Conservation (phyloP, 352 stramenopile genomes). For the Saprolegnia diclina region DNA sequence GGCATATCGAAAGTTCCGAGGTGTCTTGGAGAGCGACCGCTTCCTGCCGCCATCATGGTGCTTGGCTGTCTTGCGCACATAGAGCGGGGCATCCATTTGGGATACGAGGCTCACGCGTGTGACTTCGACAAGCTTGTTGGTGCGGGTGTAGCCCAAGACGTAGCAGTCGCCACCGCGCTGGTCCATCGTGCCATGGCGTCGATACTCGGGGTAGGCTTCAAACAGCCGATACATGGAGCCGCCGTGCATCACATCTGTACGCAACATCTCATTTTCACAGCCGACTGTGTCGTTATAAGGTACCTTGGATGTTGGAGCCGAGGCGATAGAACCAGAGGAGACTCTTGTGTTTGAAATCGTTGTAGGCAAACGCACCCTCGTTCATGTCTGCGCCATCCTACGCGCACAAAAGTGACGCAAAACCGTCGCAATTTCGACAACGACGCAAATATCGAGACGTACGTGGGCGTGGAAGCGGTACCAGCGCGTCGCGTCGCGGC, state of each 20-base stretch:
- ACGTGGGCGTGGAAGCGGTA: not conserved
- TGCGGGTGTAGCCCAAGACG: constrained; percentile 1
- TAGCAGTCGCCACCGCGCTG: constrained; percentile 9
- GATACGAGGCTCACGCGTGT: constrained; percentile 6
- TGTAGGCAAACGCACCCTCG: constrained; percentile 2
- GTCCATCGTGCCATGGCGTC: constrained; percentile 8
- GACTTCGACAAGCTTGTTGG: constrained; percentile 5
- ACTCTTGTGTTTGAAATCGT: constrained; percentile 9
- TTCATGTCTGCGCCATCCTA: not conserved
- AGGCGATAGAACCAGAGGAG: not conserved
- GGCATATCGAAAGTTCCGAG: not conserved
- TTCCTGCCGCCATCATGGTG: not conserved
- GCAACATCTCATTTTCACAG: not conserved
- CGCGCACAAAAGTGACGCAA: not conserved
- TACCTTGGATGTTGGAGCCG: not conserved
- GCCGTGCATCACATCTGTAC: not conserved
- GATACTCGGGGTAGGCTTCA: not conserved
- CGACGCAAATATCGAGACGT: not conserved
- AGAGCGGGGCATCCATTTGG: not conserved
- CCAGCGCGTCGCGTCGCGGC: not conserved
- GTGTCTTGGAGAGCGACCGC: not conserved
- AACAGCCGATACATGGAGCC: constrained; percentile 16
- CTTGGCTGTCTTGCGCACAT: not conserved
- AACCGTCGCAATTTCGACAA: no score
- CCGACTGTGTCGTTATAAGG: no score